Percentiles rank a stretch among this genome's conserved stretches.
phyloP scores from a whole-genome alignment of 495 filamentous ascomycete species.

The Lasiosphaeria ovina region DNA sequence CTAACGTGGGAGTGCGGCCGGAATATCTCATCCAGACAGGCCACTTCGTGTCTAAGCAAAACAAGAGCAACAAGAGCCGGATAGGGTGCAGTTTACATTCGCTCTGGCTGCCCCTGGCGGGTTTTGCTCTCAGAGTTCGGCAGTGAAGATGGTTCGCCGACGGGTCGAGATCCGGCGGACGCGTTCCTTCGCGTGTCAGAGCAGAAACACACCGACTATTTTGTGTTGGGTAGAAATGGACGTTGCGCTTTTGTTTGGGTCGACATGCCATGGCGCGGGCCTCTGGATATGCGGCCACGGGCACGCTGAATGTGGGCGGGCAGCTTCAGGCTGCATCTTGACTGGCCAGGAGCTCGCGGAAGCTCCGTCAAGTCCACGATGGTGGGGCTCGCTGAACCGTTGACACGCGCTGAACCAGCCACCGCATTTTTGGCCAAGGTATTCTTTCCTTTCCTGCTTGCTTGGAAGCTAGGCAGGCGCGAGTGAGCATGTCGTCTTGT shows the following conservation, averaged over 20 bases:
- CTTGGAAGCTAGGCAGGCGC: too few species aligned
- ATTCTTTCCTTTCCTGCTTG: not conserved
- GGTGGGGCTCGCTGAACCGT: constrained; percentile 20
- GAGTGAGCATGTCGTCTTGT: too few species aligned
- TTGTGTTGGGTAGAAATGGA: constrained; percentile 31
- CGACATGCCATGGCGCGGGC: constrained; percentile 28
- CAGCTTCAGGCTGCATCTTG: constrained; percentile 15
- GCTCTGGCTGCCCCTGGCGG: not conserved
- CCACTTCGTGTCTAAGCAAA: too few species aligned
- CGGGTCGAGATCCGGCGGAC: constrained; percentile 25
- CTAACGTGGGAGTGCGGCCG: too few species aligned
- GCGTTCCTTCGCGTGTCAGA: constrained; percentile 34
- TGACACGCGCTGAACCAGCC: constrained; percentile 30
- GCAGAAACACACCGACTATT: constrained; percentile 32
- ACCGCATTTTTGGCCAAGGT: constrained; percentile 28
- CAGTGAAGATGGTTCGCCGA: not conserved
- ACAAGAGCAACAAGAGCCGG: too few species aligned
- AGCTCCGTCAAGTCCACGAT: constrained; percentile 23
- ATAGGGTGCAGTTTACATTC: too few species aligned
- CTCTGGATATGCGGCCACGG: constrained; percentile 38
- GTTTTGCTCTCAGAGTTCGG: not conserved
- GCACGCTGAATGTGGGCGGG: constrained; percentile 29
- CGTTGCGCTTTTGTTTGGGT: constrained; percentile 27
- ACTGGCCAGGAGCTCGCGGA: constrained; percentile 26
- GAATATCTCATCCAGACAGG: too few species aligned